Base-by-base conservation (phyloP, 805 yeast species). In the Torulaspora microellipsoides region DNA sequence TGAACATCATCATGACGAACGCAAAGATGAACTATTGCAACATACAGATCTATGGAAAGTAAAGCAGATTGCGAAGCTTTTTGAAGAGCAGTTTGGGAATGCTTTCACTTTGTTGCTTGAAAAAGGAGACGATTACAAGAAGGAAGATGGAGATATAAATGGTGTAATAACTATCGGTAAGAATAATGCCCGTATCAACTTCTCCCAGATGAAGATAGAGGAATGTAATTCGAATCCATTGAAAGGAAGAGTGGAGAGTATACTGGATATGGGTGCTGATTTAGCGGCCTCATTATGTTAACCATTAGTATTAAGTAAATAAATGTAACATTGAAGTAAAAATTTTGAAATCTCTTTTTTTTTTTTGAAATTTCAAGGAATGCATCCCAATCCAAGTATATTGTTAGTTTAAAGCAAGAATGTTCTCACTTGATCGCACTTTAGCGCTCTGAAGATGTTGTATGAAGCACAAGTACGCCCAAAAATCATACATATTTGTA, bases 51-150 rank as follows among this genome's bases (percentile, higher is more conserved):
- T 49, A 4, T 62, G 69, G 54, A 69, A 82, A 49, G 62, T 78
- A 4, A 68, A 69, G 15, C 74, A 87, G 45, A 76, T 93, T 9
- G 61, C 77, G 2, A 70, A 78, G 10, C 69, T 93, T 34, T 68
- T 93, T 38, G 69, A 72, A 37, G 89, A 93, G 0, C 99, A 93
- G 56, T 93, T 93, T 67, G 99, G 98, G 12, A 87, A 84, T 17
- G 65, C 89, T 1, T 78, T 85, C 46, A 57, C 67, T 0, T 43
- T 64, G 7, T 34, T 54, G 28, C 36, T 62, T 32, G 46, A 49
- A 10, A 53, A 59, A 30, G 55, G 51, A 2, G 46, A 47, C 2
- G 41, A 25, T 6, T 30, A 14, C 17, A 45, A 36, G 20, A 43
- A 35, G 27, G 45, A 40, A 7, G 60, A 68, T 17, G 64, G 70